Conservation (phyloP, 768 basidiomycete species). For the Pholiota conissans region DNA sequence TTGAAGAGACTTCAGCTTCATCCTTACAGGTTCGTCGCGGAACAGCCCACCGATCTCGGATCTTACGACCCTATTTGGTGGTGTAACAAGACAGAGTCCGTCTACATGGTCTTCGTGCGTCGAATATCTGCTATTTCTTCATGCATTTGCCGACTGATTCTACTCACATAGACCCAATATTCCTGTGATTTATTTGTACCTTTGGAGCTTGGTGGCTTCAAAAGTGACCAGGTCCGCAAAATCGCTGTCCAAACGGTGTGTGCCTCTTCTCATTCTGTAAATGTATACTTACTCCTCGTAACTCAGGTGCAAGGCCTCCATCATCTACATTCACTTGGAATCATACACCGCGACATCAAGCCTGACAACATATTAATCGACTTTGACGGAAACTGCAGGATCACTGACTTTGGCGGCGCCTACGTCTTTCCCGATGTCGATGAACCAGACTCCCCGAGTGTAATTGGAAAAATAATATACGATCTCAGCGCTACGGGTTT, state of each 20-base stretch:
- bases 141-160: too few species aligned
- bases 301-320: neutral
- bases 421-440: neutral
- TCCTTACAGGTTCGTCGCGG: neutral
- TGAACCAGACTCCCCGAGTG: neutral
- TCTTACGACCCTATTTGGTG: neutral
- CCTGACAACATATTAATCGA: neutral
- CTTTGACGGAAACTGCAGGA: neutral
- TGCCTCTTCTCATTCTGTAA: neutral
- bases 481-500: too few species aligned
- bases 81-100: neutral
- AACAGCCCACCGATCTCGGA: neutral
- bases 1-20: neutral
- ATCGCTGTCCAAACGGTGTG: neutral
- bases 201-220: neutral
- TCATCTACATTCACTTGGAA: neutral
- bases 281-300: neutral
- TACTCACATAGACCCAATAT: too few species aligned
- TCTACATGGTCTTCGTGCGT: neutral
- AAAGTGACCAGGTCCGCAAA: neutral
- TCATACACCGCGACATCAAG: constrained; percentile 1
- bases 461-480: too few species aligned
- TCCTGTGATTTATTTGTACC: neutral
- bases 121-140: too few species aligned
- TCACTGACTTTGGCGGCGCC: neutral